Evolutionary conservation across 1,139 yeast genomes (phyloP), one percentile per base, ranked within the genome.

Genomic region (Yamadazyma kanchanaburiensis): DNA sequence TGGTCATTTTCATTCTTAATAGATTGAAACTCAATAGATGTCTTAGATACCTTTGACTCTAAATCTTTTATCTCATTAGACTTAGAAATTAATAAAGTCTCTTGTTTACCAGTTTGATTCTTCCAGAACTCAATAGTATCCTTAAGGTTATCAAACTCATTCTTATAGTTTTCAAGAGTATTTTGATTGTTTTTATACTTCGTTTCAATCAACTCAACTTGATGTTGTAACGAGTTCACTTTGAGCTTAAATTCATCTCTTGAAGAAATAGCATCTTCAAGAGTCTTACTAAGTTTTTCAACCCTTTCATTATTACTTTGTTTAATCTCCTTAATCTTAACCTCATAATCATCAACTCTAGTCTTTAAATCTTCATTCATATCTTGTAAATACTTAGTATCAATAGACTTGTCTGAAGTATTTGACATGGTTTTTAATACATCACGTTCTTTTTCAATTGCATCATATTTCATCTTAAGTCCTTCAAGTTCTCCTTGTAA

Each of bases 371-470:
- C 63, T 11, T 45, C 42, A 35, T 53, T 55, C 15, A 48, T 35
- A 28, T 57, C 67, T 26, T 48, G 50, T 26, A 58, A 54, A 26
- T 53, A 55, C 16, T 51, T 53, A 5, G 46, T 48, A 15, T 54
- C 49, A 1, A 45, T 25, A 11, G 25, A 31, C 8, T 39, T 31
- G 11, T 33, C n/a, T 18, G 28, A 35, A 4, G 22, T 33, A n/a
- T 24, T 15, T 15, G 44, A 44, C 46, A 74, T 55, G 0, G 69
- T 49, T 51, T 80, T 62, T 52, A 82, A 67, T 58, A 77, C 73
- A 46, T 85, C 94, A 36, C 86, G 65, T 49, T 83, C 91, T 35
- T 75, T 70, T 3, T 68, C 58, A 5, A 74, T 69, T 1, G 85
- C 72, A 6, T 66, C 73, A 26, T 74, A 55, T 42, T 71, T 77